These are phyloP conservation scores for Hymenoscyphus repandus DNA, from an alignment of 2,329 filamentous ascomycete genomes.

Conservation along the genomic window DNA sequence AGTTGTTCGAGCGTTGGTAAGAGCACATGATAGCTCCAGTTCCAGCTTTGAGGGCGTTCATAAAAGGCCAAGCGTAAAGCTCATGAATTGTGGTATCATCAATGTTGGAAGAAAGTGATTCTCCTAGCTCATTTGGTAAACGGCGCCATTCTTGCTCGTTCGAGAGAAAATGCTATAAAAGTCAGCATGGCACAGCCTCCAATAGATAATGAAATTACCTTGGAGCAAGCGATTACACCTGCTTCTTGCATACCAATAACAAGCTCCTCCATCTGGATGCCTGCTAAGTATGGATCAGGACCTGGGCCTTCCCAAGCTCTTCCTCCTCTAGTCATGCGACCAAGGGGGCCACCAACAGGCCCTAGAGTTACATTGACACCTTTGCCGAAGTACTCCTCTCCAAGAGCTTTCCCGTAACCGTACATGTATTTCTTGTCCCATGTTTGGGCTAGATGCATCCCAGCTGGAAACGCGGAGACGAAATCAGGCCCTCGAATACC, in stretches of 20 bases:
- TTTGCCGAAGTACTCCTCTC: conserved; percentile 4
- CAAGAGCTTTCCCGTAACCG: conserved; percentile 5
- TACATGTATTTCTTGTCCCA: conserved; percentile 3
- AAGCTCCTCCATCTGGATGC: neutral
- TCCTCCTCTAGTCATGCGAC: conserved; percentile 3
- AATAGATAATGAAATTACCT: neutral
- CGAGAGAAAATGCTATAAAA: conserved; percentile 47
- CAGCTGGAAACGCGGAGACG: conserved; percentile 59
- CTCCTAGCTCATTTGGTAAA: conserved; percentile 35
- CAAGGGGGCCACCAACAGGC: conserved; percentile 3
- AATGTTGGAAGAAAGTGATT: conserved; percentile 57
- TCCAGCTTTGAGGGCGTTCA: conserved; percentile 55
- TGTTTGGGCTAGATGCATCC: neutral
- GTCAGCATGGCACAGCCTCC: conserved; percentile 8
- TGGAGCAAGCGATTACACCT: conserved; percentile 10
- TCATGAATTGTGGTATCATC: conserved; percentile 63
- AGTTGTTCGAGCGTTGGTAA: conserved; percentile 53
- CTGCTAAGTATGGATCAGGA: conserved; percentile 6
- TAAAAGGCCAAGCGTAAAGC: conserved; percentile 61
- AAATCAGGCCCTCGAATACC: conserved; percentile 42
- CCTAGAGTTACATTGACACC: conserved; percentile 6
- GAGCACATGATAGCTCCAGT: conserved; percentile 76
- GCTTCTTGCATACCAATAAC: conserved; percentile 5
- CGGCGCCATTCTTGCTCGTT: conserved; percentile 54
- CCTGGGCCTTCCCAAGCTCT: neutral